Base-by-base conservation (phyloP, 768 basidiomycete species). In the Boletus subparvulus region DNA sequence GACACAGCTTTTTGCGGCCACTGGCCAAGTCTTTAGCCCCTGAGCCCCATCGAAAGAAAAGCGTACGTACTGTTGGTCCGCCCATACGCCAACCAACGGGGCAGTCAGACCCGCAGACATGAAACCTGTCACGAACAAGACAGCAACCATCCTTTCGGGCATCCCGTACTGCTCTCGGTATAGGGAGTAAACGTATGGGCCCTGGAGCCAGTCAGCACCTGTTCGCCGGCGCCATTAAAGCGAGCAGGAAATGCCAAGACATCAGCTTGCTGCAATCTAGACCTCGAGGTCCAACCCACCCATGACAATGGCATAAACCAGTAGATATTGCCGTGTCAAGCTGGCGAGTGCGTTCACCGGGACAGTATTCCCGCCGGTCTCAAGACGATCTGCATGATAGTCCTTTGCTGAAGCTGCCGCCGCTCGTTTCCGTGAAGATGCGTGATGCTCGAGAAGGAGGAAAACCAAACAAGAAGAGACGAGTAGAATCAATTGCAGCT, bases 151-250 rank as follows among this genome's bases (percentile, higher is more conserved):
- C 35, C 83, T 72, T 66, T 88, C 87, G 0, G 85, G 74, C 64
- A 85, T 83, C 11, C 64, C 70, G 58, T 88, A 87, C 63, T 89
- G 85, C 42, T 88, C 86, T 45, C 77, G 76, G 67, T 90, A 91
- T 0, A 90, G 72, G 16, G 87, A 87, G 62, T 89, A 91, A 0
- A 90, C 77, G 63, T 90, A 90, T 16, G 89, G 89, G 0, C 89
- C 89, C 69, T 90, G 87, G 14, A 90, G 75, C 87, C 88, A 89
- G 69, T 90, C 87, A 39, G 87, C 85, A 55, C 83, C 87, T 88
- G 62, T 37, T 47, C 36, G 14, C 33, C 47, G 13, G 40, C 32
- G 45, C 36, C 21, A 42, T 33, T 10, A 12, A 42, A 4, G 47
- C 13, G 17, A 28, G 53, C 56, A 41, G 50, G 26, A n/a, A 50